Evolutionary conservation across 2,329 filamentous ascomycete genomes (phyloP).

Genomic region (Xylaria sp.): DNA sequence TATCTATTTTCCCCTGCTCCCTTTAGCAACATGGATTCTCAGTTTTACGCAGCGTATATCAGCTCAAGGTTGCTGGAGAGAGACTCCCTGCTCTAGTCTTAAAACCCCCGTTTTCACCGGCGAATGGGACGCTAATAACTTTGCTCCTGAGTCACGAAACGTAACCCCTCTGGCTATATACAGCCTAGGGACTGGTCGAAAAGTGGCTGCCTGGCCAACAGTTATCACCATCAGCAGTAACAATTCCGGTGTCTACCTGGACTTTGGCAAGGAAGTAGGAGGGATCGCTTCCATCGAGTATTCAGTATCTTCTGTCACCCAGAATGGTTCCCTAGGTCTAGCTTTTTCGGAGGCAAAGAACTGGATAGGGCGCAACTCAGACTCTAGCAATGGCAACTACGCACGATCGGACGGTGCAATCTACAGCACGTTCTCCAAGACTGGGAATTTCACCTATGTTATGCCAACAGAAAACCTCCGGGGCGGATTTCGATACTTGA

Average conservation of each 20-base stretch:
- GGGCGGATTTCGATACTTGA: constrained; percentile 59
- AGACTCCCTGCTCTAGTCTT: constrained; percentile 64
- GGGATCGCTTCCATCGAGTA: constrained; percentile 46
- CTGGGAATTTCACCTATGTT: constrained; percentile 51
- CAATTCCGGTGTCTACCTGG: constrained; percentile 41
- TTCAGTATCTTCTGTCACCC: constrained; percentile 40
- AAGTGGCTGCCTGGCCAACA: constrained; percentile 33
- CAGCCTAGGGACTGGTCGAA: constrained; percentile 33
- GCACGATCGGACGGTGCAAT: constrained; percentile 52
- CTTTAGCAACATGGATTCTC: constrained; percentile 23
- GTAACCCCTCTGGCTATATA: constrained; percentile 60
- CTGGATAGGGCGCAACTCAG: constrained; percentile 56
- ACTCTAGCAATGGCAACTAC: constrained; percentile 54
- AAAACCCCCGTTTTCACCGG: constrained; percentile 64
- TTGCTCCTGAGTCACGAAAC: constrained; percentile 63
- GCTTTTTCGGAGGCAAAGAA: constrained; percentile 58
- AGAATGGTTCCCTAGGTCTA: constrained; percentile 52
- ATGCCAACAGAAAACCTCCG: constrained; percentile 55
- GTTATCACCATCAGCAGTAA: constrained; percentile 34
- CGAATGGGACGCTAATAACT: constrained; percentile 68
- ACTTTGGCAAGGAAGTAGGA: constrained; percentile 49
- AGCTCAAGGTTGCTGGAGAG: constrained; percentile 62
- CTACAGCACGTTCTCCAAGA: constrained; percentile 51
- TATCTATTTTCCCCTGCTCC: constrained; percentile 12
- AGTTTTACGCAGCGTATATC: constrained; percentile 15